A percentile compares a stretch with the other conserved stretches of the same genome.
Evolutionary conservation across 1,139 yeast species (phyloP).

Genomic region (Hyphopichia wangnamkhiaoensis): DNA sequence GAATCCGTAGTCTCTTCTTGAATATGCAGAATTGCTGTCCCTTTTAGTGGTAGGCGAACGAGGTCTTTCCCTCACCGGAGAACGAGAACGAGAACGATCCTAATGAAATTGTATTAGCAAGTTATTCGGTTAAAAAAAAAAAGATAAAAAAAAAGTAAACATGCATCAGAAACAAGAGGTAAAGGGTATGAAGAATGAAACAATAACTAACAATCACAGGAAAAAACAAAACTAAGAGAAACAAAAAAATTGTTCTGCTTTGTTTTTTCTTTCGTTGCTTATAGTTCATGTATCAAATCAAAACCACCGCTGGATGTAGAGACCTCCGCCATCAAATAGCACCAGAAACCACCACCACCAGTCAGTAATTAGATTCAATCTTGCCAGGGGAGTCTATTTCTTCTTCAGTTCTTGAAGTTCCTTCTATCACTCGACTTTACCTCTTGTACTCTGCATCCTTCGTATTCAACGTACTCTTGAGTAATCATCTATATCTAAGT

Average conservation of each 20-base stretch:
- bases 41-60: conserved; percentile 28
- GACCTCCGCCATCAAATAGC: not conserved
- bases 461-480: conserved; percentile 49
- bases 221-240: too few species aligned
- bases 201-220: not conserved
- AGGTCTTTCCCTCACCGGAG: conserved; percentile 46
- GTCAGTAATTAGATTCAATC: not conserved
- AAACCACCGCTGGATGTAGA: not conserved
- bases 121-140: conserved; percentile 1
- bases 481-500: conserved; percentile 57
- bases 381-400: not conserved
- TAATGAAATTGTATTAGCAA: conserved; percentile 24
- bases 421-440: too few species aligned
- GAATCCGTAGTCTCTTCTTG: conserved; percentile 16
- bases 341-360: conserved; percentile 1
- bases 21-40: conserved; percentile 10
- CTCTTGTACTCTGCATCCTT: too few species aligned
- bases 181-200: not conserved
- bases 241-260: too few species aligned
- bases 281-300: too few species aligned
- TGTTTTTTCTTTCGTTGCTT: too few species aligned
- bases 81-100: conserved; percentile 53
- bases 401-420: not conserved
- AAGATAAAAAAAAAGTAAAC: conserved; percentile 1
- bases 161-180: not conserved